A percentile compares a stretch with the other conserved stretches of the same genome.
phyloP scores from a whole-genome alignment of 352 stramenopile genomes.

The Phytopythium delawarense region DNA sequence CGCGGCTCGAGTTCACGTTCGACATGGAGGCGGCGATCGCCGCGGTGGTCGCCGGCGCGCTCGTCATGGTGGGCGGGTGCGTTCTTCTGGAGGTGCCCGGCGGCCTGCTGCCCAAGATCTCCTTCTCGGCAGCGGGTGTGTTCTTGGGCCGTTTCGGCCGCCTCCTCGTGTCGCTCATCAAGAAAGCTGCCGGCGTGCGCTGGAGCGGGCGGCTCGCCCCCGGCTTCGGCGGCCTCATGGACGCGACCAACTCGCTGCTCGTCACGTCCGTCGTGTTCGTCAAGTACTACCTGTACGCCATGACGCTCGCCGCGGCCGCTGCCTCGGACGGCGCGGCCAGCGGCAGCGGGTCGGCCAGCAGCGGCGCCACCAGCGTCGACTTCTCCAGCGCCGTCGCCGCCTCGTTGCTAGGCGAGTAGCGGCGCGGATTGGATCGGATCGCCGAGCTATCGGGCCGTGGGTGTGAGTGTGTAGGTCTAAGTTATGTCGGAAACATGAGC shows the following conservation, averaged over 20 bases:
- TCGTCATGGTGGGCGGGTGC: constrained; percentile 75
- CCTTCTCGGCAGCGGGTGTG: constrained; percentile 87
- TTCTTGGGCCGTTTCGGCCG: constrained; percentile 92
- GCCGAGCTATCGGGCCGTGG: neutral
- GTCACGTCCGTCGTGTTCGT: constrained; percentile 90
- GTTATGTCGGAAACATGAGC: neutral
- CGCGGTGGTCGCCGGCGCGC: constrained; percentile 29
- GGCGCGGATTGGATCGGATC: neutral
- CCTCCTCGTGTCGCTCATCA: constrained; percentile 95
- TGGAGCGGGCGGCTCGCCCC: constrained; percentile 94
- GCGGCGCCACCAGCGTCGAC: constrained; percentile 5
- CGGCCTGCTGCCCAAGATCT: constrained; percentile 63
- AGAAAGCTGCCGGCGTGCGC: constrained; percentile 93
- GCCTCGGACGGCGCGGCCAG: neutral
- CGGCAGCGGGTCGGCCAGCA: neutral
- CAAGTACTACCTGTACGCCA: constrained; percentile 26
- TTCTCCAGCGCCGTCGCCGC: constrained; percentile 4
- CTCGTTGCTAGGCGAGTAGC: neutral
- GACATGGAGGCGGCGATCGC: constrained; percentile 42
- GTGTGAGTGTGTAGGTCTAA: neutral
- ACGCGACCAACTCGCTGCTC: constrained; percentile 94
- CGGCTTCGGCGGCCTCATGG: constrained; percentile 93
- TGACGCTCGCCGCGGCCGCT: neutral
- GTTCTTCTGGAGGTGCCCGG: constrained; percentile 70
- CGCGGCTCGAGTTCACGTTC: constrained; percentile 36